A percentile compares a stretch with the other conserved stretches of the same genome.
phyloP scores from a whole-genome alignment of 345 rosid species.

The Mangifera indica region DNA sequence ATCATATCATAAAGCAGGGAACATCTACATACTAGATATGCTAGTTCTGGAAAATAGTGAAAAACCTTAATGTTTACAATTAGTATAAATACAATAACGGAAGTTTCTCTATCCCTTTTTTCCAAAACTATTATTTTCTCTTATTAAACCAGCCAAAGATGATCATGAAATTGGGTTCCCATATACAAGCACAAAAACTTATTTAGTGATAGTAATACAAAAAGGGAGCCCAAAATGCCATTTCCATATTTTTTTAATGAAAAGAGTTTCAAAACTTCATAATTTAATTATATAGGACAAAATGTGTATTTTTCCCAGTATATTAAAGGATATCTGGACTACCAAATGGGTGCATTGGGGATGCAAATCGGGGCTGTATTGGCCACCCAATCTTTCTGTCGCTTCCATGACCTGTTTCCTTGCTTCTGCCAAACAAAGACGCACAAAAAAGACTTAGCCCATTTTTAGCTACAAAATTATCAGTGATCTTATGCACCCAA shows the following conservation, averaged over 20 bases:
- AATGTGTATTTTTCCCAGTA: not conserved
- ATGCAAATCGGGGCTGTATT: constrained; percentile 78
- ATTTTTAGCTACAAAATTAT: not conserved
- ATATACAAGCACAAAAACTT: not conserved
- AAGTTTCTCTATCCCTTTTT: not conserved
- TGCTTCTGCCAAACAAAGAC: constrained; percentile 57
- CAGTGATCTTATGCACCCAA: not conserved
- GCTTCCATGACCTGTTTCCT: constrained; percentile 95
- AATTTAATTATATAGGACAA: not conserved
- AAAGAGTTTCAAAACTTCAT: not conserved
- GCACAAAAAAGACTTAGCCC: constrained; percentile 2
- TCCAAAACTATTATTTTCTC: not conserved
- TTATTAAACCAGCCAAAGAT: not conserved
- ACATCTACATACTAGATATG: not conserved
- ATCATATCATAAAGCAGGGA: not conserved
- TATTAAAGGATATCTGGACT: constrained; percentile 85
- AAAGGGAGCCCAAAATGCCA: not conserved
- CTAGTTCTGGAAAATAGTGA: not conserved
- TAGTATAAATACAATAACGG: not conserved
- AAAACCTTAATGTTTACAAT: not conserved
- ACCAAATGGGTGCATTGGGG: constrained; percentile 91
- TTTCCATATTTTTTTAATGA: not conserved
- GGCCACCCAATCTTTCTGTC: constrained; percentile 84
- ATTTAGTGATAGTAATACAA: not conserved
- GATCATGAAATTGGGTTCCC: not conserved